These are phyloP conservation scores for Fereydounia khargensis DNA, from an alignment of 1,284 basidiomycete genomes.

Conservation along the genomic window DNA sequence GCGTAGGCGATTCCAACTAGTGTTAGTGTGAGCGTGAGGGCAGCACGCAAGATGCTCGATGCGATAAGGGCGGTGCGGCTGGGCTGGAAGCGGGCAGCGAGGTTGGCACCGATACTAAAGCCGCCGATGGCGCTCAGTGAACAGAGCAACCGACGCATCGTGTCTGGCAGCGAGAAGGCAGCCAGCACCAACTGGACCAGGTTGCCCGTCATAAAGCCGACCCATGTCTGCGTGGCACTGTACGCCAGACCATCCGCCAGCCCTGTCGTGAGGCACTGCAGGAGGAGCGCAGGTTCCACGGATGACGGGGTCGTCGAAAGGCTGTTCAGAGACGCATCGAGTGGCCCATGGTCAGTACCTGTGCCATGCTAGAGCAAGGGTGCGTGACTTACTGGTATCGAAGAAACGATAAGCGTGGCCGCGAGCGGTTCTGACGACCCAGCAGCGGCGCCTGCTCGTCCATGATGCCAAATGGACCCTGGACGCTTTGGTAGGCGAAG, in stretches of 20 bases:
- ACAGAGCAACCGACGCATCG: conserved; percentile 4
- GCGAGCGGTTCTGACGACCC: too few species aligned
- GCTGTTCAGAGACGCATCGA: too few species aligned
- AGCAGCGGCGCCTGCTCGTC: too few species aligned
- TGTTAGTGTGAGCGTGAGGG: conserved; percentile 10
- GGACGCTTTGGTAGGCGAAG: too few species aligned
- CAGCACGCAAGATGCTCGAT: conserved; percentile 6
- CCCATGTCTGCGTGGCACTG: conserved; percentile 18
- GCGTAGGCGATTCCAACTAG: conserved; percentile 2
- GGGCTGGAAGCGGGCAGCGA: conserved; percentile 9
- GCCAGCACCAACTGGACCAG: conserved; percentile 30
- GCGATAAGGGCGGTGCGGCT: conserved; percentile 9
- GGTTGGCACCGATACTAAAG: conserved; percentile 17
- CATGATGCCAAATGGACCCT: too few species aligned
- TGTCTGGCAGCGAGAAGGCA: conserved; percentile 3
- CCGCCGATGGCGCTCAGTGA: conserved; percentile 12
- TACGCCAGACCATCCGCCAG: conserved; percentile 22
- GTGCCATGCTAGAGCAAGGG: too few species aligned
- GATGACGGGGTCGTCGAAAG: too few species aligned
- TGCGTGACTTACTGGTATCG: too few species aligned
- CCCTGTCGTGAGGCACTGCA: conserved; percentile 29
- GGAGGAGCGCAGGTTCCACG: conserved; percentile 13
- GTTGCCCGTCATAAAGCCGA: conserved; percentile 38
- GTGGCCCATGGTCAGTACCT: too few species aligned
- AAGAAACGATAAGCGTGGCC: too few species aligned